These are phyloP conservation scores for Leucosporidium yakuticum DNA, from an alignment of 768 basidiomycete species.

Conservation along the genomic window DNA sequence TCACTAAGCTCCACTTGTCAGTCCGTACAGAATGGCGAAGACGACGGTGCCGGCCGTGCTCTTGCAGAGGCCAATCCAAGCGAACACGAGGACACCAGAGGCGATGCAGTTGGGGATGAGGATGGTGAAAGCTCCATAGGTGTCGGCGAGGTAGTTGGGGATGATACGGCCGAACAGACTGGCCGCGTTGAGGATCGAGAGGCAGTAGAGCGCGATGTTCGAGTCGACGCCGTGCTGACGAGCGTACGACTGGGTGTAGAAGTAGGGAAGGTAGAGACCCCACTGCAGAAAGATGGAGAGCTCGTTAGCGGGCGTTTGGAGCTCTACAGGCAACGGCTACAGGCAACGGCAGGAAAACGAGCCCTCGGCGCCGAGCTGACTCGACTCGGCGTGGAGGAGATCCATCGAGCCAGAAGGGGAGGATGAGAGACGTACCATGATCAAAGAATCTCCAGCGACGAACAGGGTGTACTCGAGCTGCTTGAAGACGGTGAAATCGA, in stretches of 20 bases:
- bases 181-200: conserved; percentile 60
- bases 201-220: conserved; percentile 39
- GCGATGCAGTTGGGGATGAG: conserved; percentile 17
- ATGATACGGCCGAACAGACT: conserved; percentile 59
- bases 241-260: conserved; percentile 22
- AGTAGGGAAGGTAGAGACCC: conserved; percentile 48
- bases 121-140: conserved; percentile 28
- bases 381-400: too few species aligned
- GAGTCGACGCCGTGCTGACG: conserved; percentile 14
- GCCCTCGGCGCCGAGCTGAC: too few species aligned
- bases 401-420: too few species aligned
- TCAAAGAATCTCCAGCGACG: conserved; percentile 42
- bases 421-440: conserved; percentile 11
- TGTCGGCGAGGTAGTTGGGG: conserved; percentile 47
- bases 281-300: too few species aligned
- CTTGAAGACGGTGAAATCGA: conserved; percentile 33
- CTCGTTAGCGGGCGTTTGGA: too few species aligned
- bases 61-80: conserved; percentile 31
- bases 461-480: conserved; percentile 27
- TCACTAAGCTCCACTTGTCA: conserved; percentile 36
- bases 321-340: too few species aligned
- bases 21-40: conserved; percentile 40
- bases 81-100: conserved; percentile 35
- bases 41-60: conserved; percentile 37
- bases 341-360: too few species aligned